phyloP scores from a whole-genome alignment of 2,329 filamentous ascomycete species.

The Hymenoscyphus infarciens region DNA sequence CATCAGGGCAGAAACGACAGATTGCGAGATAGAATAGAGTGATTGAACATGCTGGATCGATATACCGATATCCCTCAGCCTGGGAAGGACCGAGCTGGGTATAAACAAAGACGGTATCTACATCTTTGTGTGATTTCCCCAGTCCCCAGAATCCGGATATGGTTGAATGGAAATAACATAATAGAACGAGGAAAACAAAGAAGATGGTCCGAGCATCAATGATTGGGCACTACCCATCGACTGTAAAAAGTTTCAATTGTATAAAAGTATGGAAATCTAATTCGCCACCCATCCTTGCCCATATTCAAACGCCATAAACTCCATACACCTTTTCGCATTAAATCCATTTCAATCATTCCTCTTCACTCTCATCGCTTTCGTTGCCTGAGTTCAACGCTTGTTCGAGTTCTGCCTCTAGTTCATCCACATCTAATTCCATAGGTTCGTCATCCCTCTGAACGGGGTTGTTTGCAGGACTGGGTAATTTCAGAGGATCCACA shows the following conservation, averaged over 20 bases:
- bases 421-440: constrained; percentile 34
- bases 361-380: constrained; percentile 36
- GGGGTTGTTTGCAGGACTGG: constrained; percentile 47
- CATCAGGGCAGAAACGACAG: not conserved
- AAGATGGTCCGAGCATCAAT: not conserved
- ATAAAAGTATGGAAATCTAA: not conserved
- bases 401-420: constrained; percentile 35
- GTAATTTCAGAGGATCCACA: constrained; percentile 47
- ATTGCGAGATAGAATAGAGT: not conserved
- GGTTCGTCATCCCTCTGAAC: constrained; percentile 31
- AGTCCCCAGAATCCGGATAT: not conserved
- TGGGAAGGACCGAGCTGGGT: not conserved
- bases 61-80: not conserved
- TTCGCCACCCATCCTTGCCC: not conserved
- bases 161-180: not conserved
- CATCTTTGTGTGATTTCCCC: not conserved
- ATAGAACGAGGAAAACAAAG: not conserved
- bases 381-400: constrained; percentile 27
- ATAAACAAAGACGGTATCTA: not conserved
- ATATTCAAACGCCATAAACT: not conserved
- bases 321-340: not conserved
- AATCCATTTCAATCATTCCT: constrained; percentile 28
- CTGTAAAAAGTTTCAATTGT: not conserved
- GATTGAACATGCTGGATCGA: not conserved
- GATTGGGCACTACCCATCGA: not conserved